phyloP scores from a whole-genome alignment of 148 eudicot species.

The Gaultheria prostrata region DNA sequence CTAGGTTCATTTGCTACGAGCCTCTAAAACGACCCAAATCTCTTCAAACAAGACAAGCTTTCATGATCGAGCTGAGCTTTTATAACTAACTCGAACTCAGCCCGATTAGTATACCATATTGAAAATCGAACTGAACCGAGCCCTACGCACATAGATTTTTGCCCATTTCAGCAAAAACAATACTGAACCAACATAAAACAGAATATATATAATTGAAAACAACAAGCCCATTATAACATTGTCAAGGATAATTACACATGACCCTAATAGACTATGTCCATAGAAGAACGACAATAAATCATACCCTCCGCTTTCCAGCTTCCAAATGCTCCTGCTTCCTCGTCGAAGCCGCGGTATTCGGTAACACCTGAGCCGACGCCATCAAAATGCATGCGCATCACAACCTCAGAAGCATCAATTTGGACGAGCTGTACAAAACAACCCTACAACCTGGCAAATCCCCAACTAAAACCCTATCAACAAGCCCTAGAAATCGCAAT shows the following conservation, averaged over 20 bases:
- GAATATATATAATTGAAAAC: neutral
- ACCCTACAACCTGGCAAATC: neutral
- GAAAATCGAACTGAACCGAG: no score
- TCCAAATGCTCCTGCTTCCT: slow-evolving; percentile 71
- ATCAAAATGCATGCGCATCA: slow-evolving; percentile 26
- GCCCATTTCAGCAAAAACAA: neutral
- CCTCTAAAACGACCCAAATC: no score
- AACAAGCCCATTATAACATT: neutral
- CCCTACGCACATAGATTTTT: no score
- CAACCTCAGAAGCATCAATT: slow-evolving; percentile 11
- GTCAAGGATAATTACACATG: neutral
- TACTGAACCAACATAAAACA: neutral
- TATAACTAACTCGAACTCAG: no score
- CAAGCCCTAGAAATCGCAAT: neutral
- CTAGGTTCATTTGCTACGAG: no score
- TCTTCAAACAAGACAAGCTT: no score
- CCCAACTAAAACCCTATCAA: neutral
- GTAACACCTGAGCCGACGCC: slow-evolving; percentile 65
- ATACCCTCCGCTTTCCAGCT: slow-evolving; percentile 80
- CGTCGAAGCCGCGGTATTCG: slow-evolving; percentile 29
- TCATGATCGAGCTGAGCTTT: no score
- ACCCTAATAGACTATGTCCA: neutral
- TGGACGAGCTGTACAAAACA: neutral
- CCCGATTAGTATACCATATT: no score
- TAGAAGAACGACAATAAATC: neutral